Base-by-base conservation (phyloP, 2,329 filamentous ascomycete genomes). In the Magnaporthales sp. region DNA sequence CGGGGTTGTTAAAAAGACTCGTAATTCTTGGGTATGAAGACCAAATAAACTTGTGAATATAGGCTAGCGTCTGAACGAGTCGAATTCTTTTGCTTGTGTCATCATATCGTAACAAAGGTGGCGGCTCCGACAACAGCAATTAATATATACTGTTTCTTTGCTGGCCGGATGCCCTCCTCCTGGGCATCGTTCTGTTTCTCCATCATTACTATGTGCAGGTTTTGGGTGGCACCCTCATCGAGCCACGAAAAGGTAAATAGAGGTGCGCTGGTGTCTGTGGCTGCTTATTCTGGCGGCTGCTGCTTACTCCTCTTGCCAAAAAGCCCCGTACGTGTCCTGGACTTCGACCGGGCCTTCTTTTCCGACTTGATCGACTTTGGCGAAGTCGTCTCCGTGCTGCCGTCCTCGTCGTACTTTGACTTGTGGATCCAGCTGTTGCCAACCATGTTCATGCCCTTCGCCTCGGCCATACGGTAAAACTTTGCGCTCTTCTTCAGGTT, bases 371-470 rank as follows among this genome's bases (percentile, higher is more conserved):
- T 46, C 15, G 38, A 46, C n/a, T 46, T 46, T 46, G 38, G 38
- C 66, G 82, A 83, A 22, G 81, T 81, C 70, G 78, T 82, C 68
- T 76, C 76, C 67, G 78, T 75, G 67, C 74, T 74, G 65, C 77
- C 81, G 51, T 89, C 86, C 29, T 92, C 91, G 68, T 89, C 87
- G 76, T 98, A 98, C 75, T 98, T 98, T 67, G 92, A 80, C 77
- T 98, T 98, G 82, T 97, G 93, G 72, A 98, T 98, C 94, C 95
- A 99, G 82, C 93, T 97, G 76, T 98, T 98, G 66, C 95, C 95
- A 67, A 97, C 90, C 93, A 98, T 98, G 77, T 88, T 96, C 83
- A 97, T 93, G 7, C 95, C 95, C 78, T 95, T 95, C 27, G 90
- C 88, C 76, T 97, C 95, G 6, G 95, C 95, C 81, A 89, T 84